A percentile compares a stretch with the other conserved stretches of the same genome.
phyloP scores from a whole-genome alignment of 1,284 basidiomycete genomes.

The Boletus mariae region DNA sequence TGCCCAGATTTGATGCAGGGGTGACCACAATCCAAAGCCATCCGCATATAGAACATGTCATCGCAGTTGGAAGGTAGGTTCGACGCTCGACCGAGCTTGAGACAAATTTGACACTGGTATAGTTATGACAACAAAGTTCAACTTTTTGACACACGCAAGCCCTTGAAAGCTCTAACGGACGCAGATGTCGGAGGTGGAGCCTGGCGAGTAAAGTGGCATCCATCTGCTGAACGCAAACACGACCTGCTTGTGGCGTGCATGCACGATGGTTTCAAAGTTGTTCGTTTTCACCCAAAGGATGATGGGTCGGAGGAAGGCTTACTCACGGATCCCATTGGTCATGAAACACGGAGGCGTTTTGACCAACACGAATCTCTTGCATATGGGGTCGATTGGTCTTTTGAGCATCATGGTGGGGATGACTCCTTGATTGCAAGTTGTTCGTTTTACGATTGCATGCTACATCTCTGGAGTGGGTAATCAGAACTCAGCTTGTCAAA shows the following conservation, averaged over 20 bases:
- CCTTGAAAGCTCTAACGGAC: slow-evolving; percentile 53
- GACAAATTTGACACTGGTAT: neutral
- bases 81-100: neutral
- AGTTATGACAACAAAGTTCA: slow-evolving; percentile 87
- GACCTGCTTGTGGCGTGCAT: slow-evolving; percentile 91
- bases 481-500: neutral
- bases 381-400: slow-evolving; percentile 96
- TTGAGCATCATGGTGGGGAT: slow-evolving; percentile 25
- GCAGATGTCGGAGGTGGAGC: slow-evolving; percentile 85
- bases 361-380: slow-evolving; percentile 83
- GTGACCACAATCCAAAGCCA: slow-evolving; percentile 89
- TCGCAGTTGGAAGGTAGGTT: slow-evolving; percentile 86
- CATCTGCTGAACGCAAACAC: slow-evolving; percentile 50
- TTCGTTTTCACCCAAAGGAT: slow-evolving; percentile 36
- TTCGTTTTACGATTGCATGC: slow-evolving; percentile 91
- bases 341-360: slow-evolving; percentile 57
- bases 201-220: slow-evolving; percentile 98
- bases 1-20: slow-evolving; percentile 74
- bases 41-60: slow-evolving; percentile 72
- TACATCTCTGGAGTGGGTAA: slow-evolving; percentile 79
- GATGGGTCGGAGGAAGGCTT: slow-evolving; percentile 2
- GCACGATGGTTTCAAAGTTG: slow-evolving; percentile 94
- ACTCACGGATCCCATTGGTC: slow-evolving; percentile 19
- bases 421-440: slow-evolving; percentile 78
- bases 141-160: slow-evolving; percentile 82